Conservation (phyloP, 441 rosid species). For the Croton laevigatus region DNA sequence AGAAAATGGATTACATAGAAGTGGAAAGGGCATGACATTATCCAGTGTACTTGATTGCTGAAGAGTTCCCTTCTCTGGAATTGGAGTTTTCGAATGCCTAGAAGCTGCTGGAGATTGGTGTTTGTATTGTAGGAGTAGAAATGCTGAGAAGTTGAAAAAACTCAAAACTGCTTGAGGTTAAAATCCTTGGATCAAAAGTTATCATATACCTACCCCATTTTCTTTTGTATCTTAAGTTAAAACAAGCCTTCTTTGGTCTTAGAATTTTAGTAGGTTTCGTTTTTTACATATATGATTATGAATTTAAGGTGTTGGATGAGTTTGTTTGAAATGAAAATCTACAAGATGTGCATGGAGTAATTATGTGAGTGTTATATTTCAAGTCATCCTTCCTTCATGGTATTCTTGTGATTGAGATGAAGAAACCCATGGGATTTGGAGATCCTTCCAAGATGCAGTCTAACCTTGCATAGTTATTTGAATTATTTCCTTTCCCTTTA, state of each 20-base stretch:
- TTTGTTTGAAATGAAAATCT: not conserved
- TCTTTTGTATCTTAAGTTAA: not conserved
- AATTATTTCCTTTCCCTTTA: not conserved
- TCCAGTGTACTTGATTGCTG: not conserved
- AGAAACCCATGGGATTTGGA: conserved; percentile 1
- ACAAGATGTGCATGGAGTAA: not conserved
- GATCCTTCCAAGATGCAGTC: not conserved
- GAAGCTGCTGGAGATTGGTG: not conserved
- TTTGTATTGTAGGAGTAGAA: not conserved
- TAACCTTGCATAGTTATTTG: not conserved
- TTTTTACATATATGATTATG: not conserved
- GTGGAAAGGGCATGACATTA: not conserved
- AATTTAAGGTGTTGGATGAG: not conserved
- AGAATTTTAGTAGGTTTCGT: not conserved
- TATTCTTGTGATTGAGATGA: not conserved
- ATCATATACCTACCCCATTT: not conserved
- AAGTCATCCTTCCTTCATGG: not conserved
- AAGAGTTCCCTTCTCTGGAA: not conserved
- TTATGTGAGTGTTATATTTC: not conserved
- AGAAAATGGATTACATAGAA: not conserved
- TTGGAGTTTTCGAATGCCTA: not conserved
- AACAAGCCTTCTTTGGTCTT: not conserved
- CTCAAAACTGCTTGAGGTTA: not conserved
- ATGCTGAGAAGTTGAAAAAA: not conserved
- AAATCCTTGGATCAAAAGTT: not conserved